These are phyloP conservation scores for Naganishia liquefaciens DNA, from an alignment of 1,284 basidiomycete species.

Conservation along the genomic window DNA sequence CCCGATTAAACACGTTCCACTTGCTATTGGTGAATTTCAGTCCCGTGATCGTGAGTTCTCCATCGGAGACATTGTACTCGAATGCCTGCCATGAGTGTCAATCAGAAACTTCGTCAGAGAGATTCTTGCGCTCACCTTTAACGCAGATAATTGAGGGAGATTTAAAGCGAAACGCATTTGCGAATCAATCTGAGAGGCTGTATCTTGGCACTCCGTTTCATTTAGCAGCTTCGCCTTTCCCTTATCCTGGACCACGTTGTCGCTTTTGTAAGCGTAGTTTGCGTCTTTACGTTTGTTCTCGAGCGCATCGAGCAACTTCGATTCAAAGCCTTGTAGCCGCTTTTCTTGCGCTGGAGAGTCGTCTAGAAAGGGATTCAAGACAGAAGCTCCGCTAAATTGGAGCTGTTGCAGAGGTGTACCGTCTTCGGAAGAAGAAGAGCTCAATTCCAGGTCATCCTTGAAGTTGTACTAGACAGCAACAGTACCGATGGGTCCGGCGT, in stretches of 20 bases:
- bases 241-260: background rate
- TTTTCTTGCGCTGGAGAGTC: no score
- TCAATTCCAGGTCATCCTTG: constrained; percentile 20
- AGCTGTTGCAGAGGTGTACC: background rate
- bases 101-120: background rate
- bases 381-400: background rate
- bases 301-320: background rate
- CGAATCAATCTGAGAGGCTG: no score
- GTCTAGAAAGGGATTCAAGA: background rate
- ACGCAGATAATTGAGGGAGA: background rate
- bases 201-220: no score
- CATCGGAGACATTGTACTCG: background rate
- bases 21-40: constrained; percentile 11
- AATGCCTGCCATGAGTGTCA: background rate
- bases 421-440: constrained; percentile 6
- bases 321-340: no score
- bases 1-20: constrained; percentile 20
- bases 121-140: background rate
- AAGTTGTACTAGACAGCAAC: constrained; percentile 3
- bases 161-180: no score
- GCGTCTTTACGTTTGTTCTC: background rate
- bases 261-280: no score
- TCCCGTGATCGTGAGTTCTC: background rate
- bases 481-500: background rate
- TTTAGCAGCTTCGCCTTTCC: background rate